These are phyloP conservation scores for Mortierella sp. DNA, from an alignment of 371 early-diverging fungal species.

Conservation along the genomic window DNA sequence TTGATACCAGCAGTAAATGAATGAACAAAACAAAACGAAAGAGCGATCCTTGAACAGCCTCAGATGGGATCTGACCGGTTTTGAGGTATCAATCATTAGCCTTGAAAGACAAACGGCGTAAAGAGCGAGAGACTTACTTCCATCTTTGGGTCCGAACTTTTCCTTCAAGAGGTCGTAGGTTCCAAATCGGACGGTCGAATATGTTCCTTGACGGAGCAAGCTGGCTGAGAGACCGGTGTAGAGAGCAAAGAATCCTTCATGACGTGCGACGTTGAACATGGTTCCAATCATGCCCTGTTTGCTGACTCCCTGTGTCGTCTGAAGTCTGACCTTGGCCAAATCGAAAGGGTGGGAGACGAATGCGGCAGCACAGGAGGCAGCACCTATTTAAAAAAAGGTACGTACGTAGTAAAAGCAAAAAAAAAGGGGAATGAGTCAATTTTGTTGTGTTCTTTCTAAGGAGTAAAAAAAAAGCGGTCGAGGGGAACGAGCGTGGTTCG, in stretches of 20 bases:
- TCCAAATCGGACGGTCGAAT: conserved; percentile 86
- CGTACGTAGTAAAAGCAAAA: conserved; percentile 6
- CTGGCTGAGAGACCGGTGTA: conserved; percentile 83
- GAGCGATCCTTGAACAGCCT: background rate
- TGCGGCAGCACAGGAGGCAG: conserved; percentile 55
- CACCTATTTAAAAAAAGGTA: conserved; percentile 28
- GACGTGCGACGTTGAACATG: conserved; percentile 63
- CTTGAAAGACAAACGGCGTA: background rate
- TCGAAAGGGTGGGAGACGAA: conserved; percentile 85
- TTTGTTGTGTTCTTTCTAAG: background rate
- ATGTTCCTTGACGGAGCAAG: conserved; percentile 82
- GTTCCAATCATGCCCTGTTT: conserved; percentile 67
- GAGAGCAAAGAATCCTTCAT: conserved; percentile 69
- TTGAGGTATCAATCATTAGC: background rate
- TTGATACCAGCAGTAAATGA: background rate
- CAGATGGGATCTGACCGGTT: background rate
- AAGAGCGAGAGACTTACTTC: conserved; percentile 59
- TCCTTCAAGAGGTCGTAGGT: conserved; percentile 79
- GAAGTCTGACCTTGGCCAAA: conserved; percentile 88
- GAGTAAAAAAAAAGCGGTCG: background rate
- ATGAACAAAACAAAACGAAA: background rate
- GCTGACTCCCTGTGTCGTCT: conserved; percentile 73
- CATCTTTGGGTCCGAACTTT: conserved; percentile 61
- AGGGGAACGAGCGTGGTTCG: conserved; percentile 11
- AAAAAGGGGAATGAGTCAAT: conserved; percentile 1